A percentile compares a stretch with the other conserved stretches of the same genome.
Evolutionary conservation across 805 yeast genomes (phyloP).

Genomic region (Ogataea zsoltii): DNA sequence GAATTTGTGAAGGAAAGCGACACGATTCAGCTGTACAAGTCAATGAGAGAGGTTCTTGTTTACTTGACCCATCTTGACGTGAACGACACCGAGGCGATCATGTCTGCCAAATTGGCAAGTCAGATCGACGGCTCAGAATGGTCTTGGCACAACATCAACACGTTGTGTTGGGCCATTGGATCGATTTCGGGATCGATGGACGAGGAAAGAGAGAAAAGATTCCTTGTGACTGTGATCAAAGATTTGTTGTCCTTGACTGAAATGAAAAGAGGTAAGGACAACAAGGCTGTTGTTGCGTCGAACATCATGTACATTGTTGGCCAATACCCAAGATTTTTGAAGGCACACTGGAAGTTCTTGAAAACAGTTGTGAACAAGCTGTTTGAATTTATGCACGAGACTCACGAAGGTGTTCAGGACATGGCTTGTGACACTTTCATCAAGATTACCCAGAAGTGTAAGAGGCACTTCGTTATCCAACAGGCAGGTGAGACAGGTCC

Average conservation of each 20-base stretch:
- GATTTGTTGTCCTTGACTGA: slow-evolving; percentile 90
- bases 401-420: slow-evolving; percentile 99
- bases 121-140: slow-evolving; percentile 97
- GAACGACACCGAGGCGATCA: slow-evolving; percentile 87
- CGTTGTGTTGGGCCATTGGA: slow-evolving; percentile 99
- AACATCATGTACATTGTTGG: slow-evolving; percentile 99
- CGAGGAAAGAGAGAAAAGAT: slow-evolving; percentile 94
- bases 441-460: slow-evolving; percentile 93
- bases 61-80: slow-evolving; percentile 95
- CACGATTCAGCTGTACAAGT: slow-evolving; percentile 91
- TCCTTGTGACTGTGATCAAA: slow-evolving; percentile 89
- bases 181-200: slow-evolving; percentile 98
- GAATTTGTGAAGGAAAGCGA: slow-evolving; percentile 97
- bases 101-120: slow-evolving; percentile 86
- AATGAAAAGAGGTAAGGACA: slow-evolving; percentile 95
- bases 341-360: slow-evolving; percentile 97
- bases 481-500: slow-evolving; percentile 88
- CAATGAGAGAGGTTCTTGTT: slow-evolving; percentile 93
- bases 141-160: slow-evolving; percentile 98
- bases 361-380: slow-evolving; percentile 94
- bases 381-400: slow-evolving; percentile 99
- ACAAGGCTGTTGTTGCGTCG: slow-evolving; percentile 99
- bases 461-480: slow-evolving; percentile 87
- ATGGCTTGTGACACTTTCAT: slow-evolving; percentile 99
- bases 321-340: slow-evolving; percentile 94